These are phyloP conservation scores for Sporobolus alterniflorus DNA, from an alignment of 202 grass and related monocot genomes.

Conservation along the genomic window DNA sequence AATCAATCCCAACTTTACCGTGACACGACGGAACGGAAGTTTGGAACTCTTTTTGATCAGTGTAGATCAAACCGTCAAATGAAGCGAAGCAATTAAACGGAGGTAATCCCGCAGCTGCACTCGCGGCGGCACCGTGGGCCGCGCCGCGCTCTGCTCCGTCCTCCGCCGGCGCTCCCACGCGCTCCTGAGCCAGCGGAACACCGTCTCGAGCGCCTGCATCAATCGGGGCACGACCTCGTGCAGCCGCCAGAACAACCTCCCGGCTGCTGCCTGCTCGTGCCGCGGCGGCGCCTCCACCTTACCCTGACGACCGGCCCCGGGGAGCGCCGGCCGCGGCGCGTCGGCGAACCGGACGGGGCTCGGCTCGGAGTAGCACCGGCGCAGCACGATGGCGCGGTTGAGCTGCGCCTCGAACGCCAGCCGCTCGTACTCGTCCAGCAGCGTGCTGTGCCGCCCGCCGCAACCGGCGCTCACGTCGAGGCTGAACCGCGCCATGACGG, in stretches of 20 bases:
- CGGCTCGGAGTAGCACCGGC: constrained; percentile 74
- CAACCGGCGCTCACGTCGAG: constrained; percentile 62
- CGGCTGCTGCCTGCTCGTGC: background rate
- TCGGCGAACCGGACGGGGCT: constrained; percentile 54
- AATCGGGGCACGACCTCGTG: constrained; percentile 38
- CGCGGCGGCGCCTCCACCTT: background rate
- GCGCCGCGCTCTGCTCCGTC: background rate
- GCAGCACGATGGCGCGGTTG: constrained; percentile 77
- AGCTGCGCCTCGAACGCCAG: constrained; percentile 69
- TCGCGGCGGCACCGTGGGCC: constrained; percentile 25
- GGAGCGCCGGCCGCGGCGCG: background rate
- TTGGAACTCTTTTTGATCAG: background rate
- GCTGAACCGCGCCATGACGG: constrained; percentile 47
- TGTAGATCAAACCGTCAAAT: background rate
- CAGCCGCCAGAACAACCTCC: constrained; percentile 30
- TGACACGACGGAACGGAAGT: background rate
- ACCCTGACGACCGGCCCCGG: background rate
- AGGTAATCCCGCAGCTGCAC: constrained; percentile 41
- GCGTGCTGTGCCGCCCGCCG: constrained; percentile 57
- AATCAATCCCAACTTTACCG: background rate
- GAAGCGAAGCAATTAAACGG: background rate
- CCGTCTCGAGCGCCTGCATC: constrained; percentile 41
- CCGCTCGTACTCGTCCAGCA: constrained; percentile 86
- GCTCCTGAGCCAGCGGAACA: constrained; percentile 40
- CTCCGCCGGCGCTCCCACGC: constrained; percentile 32